Percentiles rank a stretch among this genome's conserved stretches.
These are phyloP conservation scores for Fusarium secorum DNA, from an alignment of 2,329 filamentous ascomycete genomes.

Conservation along the genomic window DNA sequence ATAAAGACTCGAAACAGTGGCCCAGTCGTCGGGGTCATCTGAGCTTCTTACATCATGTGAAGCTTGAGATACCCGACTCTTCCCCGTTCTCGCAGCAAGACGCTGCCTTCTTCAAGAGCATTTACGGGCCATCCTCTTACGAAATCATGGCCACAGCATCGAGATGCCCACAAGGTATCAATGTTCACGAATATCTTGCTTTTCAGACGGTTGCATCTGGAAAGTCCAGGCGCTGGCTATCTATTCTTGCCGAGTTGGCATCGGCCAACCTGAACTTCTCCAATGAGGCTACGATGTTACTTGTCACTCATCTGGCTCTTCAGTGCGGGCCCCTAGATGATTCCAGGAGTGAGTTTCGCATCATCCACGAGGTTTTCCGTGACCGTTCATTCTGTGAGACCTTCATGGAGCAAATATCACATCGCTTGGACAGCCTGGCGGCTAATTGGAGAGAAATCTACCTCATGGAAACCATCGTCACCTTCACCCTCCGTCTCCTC, in stretches of 20 bases:
- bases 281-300: conserved; percentile 57
- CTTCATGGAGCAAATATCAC: conserved; percentile 57
- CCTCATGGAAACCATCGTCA: conserved; percentile 66
- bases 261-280: conserved; percentile 67
- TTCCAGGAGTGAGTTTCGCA: conserved; percentile 46
- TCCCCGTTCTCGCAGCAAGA: conserved; percentile 33
- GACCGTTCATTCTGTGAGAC: conserved; percentile 58
- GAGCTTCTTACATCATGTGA: conserved; percentile 34
- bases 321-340: conserved; percentile 60
- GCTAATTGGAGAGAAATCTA: conserved; percentile 67
- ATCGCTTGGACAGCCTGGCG: conserved; percentile 54
- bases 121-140: conserved; percentile 61
- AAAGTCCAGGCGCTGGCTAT: conserved; percentile 56
- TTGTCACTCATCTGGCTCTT: conserved; percentile 60
- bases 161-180: conserved; percentile 57
- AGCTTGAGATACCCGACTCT: conserved; percentile 30
- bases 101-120: conserved; percentile 11
- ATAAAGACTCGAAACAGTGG: conserved; percentile 25
- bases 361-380: conserved; percentile 58
- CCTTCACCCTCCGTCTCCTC: conserved; percentile 54
- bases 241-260: conserved; percentile 58
- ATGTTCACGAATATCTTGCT: conserved; percentile 61
- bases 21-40: conserved; percentile 26
- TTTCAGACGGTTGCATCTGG: conserved; percentile 60
- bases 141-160: conserved; percentile 60